Conservation (phyloP, 306 rosid species). For the Ochetophila trinervis region DNA sequence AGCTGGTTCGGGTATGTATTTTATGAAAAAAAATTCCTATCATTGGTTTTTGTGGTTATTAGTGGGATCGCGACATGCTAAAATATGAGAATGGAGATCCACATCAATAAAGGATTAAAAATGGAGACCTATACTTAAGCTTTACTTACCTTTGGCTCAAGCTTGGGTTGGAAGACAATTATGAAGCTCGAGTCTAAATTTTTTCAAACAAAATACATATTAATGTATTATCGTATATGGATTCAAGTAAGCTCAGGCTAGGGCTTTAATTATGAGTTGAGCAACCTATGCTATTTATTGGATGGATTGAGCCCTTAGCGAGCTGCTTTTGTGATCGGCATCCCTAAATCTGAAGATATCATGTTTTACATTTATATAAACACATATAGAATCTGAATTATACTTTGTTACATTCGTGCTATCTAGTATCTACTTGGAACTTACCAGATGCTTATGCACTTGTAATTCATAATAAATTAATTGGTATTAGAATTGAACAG, state of each 20-base stretch:
- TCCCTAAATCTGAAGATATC: too few relatives aligned
- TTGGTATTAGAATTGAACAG: conserved; percentile 2
- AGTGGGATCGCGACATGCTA: not conserved
- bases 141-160: too few relatives aligned
- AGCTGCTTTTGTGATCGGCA: not conserved
- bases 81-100: not conserved
- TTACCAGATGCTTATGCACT: too few relatives aligned
- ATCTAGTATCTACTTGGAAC: too few relatives aligned
- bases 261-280: not conserved
- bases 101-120: too few relatives aligned
- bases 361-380: too few relatives aligned
- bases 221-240: not conserved
- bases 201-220: too few relatives aligned
- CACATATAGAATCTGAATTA: too few relatives aligned
- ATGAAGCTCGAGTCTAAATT: not conserved
- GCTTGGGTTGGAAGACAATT: too few relatives aligned
- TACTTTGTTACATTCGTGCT: too few relatives aligned
- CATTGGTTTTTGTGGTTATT: not conserved
- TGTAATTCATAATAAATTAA: not conserved
- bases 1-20: conserved; percentile 53
- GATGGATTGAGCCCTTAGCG: not conserved
- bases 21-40: too few relatives aligned
- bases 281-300: not conserved
- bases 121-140: too few relatives aligned
- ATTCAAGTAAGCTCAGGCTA: not conserved